A percentile compares a stretch with the other conserved stretches of the same genome.
These are phyloP conservation scores for Backusella westeae DNA, from an alignment of 192 early-diverging fungal species.

Conservation along the genomic window DNA sequence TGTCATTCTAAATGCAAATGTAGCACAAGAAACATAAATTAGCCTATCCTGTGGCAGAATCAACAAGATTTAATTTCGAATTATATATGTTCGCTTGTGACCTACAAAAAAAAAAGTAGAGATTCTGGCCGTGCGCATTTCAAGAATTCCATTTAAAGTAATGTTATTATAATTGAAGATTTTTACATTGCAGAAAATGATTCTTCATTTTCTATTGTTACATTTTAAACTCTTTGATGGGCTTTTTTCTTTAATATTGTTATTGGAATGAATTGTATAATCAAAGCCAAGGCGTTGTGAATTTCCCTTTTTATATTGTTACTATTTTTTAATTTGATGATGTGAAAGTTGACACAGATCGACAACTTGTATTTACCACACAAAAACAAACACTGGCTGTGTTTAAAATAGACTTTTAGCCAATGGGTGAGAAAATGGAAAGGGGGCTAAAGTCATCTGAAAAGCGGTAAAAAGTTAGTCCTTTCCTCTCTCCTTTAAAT, in stretches of 20 bases:
- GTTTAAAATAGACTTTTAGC: neutral
- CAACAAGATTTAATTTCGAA: neutral
- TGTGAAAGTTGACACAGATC: neutral
- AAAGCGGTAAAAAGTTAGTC: slow-evolving; percentile 9
- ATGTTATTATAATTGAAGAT: neutral
- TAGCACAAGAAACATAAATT: neutral
- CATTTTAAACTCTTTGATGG: neutral
- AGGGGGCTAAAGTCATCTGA: neutral
- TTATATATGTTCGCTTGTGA: neutral
- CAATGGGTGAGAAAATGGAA: neutral
- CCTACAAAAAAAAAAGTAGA: neutral
- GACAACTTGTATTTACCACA: neutral
- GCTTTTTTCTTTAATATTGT: neutral
- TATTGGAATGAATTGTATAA: too few species aligned
- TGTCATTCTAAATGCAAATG: neutral
- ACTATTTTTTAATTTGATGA: neutral
- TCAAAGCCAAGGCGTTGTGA: too few species aligned
- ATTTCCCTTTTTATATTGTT: neutral
- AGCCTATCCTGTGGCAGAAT: neutral
- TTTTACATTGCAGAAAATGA: neutral
- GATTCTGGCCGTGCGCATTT: neutral
- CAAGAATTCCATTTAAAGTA: neutral
- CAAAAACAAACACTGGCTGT: neutral
- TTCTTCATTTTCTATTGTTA: neutral
- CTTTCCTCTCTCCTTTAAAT: slow-evolving; percentile 13